Conservation (phyloP, 2,329 filamentous ascomycete species). For the Dryadomyces quercivorus region DNA sequence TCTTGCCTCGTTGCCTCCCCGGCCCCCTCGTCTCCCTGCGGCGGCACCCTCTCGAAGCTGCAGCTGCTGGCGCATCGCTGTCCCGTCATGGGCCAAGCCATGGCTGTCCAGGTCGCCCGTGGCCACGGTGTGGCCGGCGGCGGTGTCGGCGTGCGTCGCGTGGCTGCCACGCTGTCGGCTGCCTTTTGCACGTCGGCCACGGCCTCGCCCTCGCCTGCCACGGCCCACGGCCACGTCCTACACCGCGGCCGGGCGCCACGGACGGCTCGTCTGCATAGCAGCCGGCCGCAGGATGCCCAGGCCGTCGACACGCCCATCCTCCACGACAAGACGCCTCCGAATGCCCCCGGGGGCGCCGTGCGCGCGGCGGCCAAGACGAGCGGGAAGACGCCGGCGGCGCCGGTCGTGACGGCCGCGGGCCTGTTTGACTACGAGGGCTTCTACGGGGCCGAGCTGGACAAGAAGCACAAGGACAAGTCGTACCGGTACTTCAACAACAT, state of each 20-base stretch:
- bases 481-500: slow-evolving; percentile 99
- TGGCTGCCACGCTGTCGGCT: slow-evolving; percentile 10
- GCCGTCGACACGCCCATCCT: slow-evolving; percentile 52
- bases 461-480: slow-evolving; percentile 99
- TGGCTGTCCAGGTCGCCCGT: slow-evolving; percentile 69
- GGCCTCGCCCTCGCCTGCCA: background rate
- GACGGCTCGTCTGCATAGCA: slow-evolving; percentile 66
- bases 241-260: slow-evolving; percentile 21
- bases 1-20: slow-evolving; percentile 1
- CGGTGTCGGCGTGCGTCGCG: slow-evolving; percentile 9
- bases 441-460: slow-evolving; percentile 79
- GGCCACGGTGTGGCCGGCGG: slow-evolving; percentile 23
- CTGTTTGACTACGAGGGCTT: slow-evolving; percentile 81
- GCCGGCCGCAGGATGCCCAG: slow-evolving; percentile 62
- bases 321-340: slow-evolving; percentile 27
- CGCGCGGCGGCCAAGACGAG: too few relatives aligned
- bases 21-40: slow-evolving; percentile 50
- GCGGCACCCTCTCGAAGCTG: slow-evolving; percentile 92
- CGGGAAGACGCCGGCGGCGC: slow-evolving; percentile 1
- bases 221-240: background rate
- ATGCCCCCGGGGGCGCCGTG: background rate
- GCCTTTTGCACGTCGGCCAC: slow-evolving; percentile 7
- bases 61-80: slow-evolving; percentile 90
- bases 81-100: slow-evolving; percentile 96
- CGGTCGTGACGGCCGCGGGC: slow-evolving; percentile 12